Conservation (phyloP, 495 filamentous ascomycete genomes). For the Cryomyces antarcticus region DNA sequence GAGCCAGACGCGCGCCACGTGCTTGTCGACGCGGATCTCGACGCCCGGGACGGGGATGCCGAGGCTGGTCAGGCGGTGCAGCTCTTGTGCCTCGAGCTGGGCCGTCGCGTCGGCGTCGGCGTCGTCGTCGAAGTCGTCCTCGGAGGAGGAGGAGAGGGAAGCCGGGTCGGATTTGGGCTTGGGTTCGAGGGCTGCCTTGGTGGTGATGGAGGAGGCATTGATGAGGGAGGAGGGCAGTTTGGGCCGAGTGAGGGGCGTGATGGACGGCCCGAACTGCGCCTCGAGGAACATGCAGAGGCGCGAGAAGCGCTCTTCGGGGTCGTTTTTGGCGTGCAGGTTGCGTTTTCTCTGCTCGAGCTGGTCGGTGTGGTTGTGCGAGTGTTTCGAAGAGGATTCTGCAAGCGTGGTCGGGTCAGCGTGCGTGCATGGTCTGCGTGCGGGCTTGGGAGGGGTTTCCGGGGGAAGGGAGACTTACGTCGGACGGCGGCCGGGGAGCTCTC, state of each 20-base stretch:
- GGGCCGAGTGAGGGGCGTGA: slow-evolving; percentile 51
- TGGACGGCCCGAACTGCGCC: slow-evolving; percentile 71
- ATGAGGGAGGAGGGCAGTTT: slow-evolving; percentile 20
- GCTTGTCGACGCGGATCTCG: slow-evolving; percentile 70
- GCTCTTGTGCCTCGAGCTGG: slow-evolving; percentile 37
- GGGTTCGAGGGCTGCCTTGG: not conserved
- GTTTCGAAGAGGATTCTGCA: slow-evolving; percentile 30
- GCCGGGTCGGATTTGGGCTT: slow-evolving; percentile 6
- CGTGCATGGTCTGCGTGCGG: not conserved
- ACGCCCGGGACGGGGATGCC: slow-evolving; percentile 81
- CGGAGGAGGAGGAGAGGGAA: slow-evolving; percentile 7
- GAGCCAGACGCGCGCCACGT: slow-evolving; percentile 74
- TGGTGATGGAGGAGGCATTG: not conserved
- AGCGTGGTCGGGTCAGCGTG: not conserved
- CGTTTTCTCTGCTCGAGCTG: slow-evolving; percentile 19
- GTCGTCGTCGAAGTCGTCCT: slow-evolving; percentile 12
- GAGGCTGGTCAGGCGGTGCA: slow-evolving; percentile 50
- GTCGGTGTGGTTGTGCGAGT: slow-evolving; percentile 21
- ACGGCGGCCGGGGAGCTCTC: slow-evolving; percentile 91
- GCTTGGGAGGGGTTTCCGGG: not conserved
- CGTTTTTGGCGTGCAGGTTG: slow-evolving; percentile 52
- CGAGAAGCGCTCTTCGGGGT: slow-evolving; percentile 52
- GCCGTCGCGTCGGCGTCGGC: slow-evolving; percentile 6
- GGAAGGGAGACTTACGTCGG: slow-evolving; percentile 42
- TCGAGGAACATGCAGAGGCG: slow-evolving; percentile 92